phyloP scores from a whole-genome alignment of 192 early-diverging fungal species.

The Coemansia asiatica region DNA sequence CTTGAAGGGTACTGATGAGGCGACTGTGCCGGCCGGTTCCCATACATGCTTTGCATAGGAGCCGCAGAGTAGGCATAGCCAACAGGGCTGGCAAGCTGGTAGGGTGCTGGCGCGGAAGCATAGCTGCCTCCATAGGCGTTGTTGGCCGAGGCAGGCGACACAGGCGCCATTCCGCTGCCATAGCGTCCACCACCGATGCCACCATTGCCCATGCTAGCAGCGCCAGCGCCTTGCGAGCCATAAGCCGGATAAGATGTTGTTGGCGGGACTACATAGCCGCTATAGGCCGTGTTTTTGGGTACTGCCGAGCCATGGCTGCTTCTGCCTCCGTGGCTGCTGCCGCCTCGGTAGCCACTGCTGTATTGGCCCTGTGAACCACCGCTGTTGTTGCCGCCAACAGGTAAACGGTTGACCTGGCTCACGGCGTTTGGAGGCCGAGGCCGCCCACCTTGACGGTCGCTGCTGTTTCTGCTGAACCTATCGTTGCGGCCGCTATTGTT shows the following conservation, averaged over 20 bases:
- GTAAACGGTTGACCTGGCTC: constrained; percentile 40
- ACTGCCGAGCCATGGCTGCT: constrained; percentile 10
- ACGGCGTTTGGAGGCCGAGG: constrained; percentile 14
- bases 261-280: constrained; percentile 34
- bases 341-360: constrained; percentile 25
- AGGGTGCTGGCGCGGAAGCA: constrained; percentile 21
- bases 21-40: constrained; percentile 17
- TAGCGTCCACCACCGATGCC: constrained; percentile 22
- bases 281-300: constrained; percentile 28
- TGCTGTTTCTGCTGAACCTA: constrained; percentile 17
- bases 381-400: constrained; percentile 18
- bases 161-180: constrained; percentile 9
- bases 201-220: constrained; percentile 1
- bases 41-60: constrained; percentile 28
- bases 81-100: constrained; percentile 31
- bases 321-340: constrained; percentile 10
- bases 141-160: constrained; percentile 10
- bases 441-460: constrained; percentile 29
- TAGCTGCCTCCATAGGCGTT: constrained; percentile 27
- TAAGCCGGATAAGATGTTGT: constrained; percentile 25
- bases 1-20: constrained; percentile 21
- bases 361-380: constrained; percentile 11
- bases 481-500: constrained; percentile 16
- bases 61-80: constrained; percentile 34
- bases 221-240: constrained; percentile 23